Conservation (phyloP, 1,139 yeast genomes). For the Sugiyamaella pinicola region DNA sequence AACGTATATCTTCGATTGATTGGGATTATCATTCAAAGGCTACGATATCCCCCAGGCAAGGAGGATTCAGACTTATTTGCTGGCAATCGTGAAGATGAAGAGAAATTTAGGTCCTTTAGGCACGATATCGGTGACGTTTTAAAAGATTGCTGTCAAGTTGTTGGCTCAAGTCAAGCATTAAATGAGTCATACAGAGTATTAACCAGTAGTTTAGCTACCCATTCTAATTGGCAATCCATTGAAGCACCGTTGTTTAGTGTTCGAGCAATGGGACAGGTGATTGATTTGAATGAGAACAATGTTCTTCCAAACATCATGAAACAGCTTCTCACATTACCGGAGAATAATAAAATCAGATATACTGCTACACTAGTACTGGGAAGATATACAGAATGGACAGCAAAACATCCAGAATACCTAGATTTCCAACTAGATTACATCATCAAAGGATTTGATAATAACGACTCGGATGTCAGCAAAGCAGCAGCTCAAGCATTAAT, state of each 20-base stretch:
- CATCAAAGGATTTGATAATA: slow-evolving; percentile 66
- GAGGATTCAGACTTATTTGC: slow-evolving; percentile 48
- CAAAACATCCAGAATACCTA: slow-evolving; percentile 76
- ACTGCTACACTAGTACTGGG: slow-evolving; percentile 93
- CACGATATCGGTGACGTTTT: slow-evolving; percentile 97
- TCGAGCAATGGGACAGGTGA: slow-evolving; percentile 95
- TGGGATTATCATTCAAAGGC: slow-evolving; percentile 66
- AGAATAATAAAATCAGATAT: slow-evolving; percentile 82
- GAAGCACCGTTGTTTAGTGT: slow-evolving; percentile 90
- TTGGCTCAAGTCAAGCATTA: slow-evolving; percentile 74
- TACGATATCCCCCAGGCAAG: slow-evolving; percentile 69
- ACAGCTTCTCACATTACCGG: slow-evolving; percentile 69
- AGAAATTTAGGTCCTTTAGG: slow-evolving; percentile 88
- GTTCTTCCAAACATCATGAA: slow-evolving; percentile 81
- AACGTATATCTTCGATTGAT: slow-evolving; percentile 68
- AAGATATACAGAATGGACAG: slow-evolving; percentile 93
- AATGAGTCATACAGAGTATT: slow-evolving; percentile 60
- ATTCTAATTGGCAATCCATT: slow-evolving; percentile 70
- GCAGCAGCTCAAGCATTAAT: slow-evolving; percentile 94
- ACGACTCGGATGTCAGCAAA: slow-evolving; percentile 58
- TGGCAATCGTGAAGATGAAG: slow-evolving; percentile 80
- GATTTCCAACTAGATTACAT: slow-evolving; percentile 85
- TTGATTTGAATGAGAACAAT: slow-evolving; percentile 64
- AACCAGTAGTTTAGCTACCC: slow-evolving; percentile 45
- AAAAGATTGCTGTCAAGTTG: slow-evolving; percentile 90